Evolutionary conservation across 2,329 filamentous ascomycete genomes (phyloP).

Genomic region (Kalmusia sp.): DNA sequence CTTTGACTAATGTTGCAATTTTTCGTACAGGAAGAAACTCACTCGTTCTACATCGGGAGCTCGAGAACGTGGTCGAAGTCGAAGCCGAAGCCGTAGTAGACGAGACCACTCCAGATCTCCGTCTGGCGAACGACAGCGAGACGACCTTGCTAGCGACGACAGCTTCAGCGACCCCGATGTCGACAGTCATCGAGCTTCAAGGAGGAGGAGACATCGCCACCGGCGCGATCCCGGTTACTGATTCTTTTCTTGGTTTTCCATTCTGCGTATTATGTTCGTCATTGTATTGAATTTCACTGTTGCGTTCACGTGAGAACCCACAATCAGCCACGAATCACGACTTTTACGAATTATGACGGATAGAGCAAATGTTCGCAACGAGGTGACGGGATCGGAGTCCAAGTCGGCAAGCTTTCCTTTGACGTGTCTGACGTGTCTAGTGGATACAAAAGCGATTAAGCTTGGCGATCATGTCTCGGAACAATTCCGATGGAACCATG

Average conservation of each 20-base stretch:
- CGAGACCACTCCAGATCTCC: conserved; percentile 20
- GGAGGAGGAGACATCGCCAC: conserved; percentile 13
- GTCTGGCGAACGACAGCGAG: conserved; percentile 18
- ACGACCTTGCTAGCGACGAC: conserved; percentile 16
- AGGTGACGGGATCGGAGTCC: not conserved
- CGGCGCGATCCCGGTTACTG: conserved; percentile 13
- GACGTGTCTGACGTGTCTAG: not conserved
- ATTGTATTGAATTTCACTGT: not conserved
- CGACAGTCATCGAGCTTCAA: conserved; percentile 15
- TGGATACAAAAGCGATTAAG: not conserved
- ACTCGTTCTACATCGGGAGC: conserved; percentile 10
- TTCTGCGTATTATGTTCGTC: not conserved
- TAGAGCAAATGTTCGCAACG: not conserved
- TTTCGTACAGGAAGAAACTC: conserved; percentile 18
- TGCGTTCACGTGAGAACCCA: not conserved
- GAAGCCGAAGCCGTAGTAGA: conserved; percentile 14
- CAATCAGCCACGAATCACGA: not conserved
- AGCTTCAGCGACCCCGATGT: conserved; percentile 25
- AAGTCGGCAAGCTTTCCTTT: conserved; percentile 5
- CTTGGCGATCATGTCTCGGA: not conserved
- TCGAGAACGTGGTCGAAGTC: conserved; percentile 13
- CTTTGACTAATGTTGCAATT: conserved; percentile 14
- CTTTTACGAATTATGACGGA: conserved; percentile 8
- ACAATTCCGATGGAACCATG: not conserved
- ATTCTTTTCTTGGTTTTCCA: not conserved